These are phyloP conservation scores for Emmonsiellopsis sp. DNA, from an alignment of 2,329 filamentous ascomycete species.

Conservation along the genomic window DNA sequence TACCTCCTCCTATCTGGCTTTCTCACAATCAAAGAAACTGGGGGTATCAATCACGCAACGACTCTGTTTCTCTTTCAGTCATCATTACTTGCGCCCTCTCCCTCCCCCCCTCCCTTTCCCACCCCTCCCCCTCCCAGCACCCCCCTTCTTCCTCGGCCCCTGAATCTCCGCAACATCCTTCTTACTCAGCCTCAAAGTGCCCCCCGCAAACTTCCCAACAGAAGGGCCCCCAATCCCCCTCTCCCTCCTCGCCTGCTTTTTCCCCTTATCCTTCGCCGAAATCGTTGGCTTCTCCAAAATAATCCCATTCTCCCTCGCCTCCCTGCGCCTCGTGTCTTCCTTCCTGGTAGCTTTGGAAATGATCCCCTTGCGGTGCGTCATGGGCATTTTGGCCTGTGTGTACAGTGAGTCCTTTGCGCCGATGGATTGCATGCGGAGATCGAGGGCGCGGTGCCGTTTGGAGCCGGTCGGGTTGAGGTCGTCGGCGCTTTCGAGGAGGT, in stretches of 20 bases:
- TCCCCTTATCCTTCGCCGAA: conserved; percentile 26
- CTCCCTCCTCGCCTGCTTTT: conserved; percentile 39
- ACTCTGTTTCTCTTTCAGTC: no score
- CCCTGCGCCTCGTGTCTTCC: conserved; percentile 62
- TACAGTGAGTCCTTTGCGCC: conserved; percentile 70
- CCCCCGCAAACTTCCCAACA: conserved; percentile 71
- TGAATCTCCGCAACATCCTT: conserved; percentile 66
- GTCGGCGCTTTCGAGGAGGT: conserved; percentile 86
- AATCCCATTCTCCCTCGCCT: conserved; percentile 85
- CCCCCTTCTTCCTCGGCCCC: conserved; percentile 34
- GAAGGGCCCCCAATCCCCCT: conserved; percentile 64
- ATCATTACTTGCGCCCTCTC: background rate
- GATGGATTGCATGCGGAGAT: conserved; percentile 72
- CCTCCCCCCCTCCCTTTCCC: background rate
- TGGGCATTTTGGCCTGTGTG: conserved; percentile 78
- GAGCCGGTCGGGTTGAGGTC: conserved; percentile 64
- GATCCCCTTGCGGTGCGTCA: conserved; percentile 81
- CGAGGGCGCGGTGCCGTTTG: conserved; percentile 70
- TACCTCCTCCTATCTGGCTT: no score
- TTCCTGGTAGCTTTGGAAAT: conserved; percentile 53
- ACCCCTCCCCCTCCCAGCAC: conserved; percentile 17
- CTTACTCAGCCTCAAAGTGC: conserved; percentile 68
- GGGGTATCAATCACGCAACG: no score
- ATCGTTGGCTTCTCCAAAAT: conserved; percentile 57
- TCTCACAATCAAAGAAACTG: no score